A percentile compares a stretch with the other conserved stretches of the same genome.
Conservation (phyloP, 2,329 filamentous ascomycete genomes). For the Conoideocrella luteorostrata region DNA sequence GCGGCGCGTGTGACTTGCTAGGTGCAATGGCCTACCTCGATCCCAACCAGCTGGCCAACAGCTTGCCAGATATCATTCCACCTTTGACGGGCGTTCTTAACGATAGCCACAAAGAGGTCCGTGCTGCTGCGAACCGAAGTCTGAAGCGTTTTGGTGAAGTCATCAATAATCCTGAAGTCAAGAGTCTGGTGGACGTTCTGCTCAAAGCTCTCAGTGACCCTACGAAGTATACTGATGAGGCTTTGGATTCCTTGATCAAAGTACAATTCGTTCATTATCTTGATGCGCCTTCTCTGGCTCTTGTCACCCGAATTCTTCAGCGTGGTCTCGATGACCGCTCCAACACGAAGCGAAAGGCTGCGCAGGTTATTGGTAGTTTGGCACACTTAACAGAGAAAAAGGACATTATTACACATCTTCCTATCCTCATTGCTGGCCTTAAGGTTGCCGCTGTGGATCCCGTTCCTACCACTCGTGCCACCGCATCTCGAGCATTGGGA, state of each 20-base stretch:
- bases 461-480: constrained; percentile 91
- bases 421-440: constrained; percentile 84
- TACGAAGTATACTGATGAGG: constrained; percentile 93
- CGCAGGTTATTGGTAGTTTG: constrained; percentile 95
- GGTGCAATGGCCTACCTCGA: constrained; percentile 99
- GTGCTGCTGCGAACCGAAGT: constrained; percentile 85
- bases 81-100: constrained; percentile 90
- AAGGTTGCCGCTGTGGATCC: constrained; percentile 89
- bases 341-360: constrained; percentile 89
- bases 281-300: constrained; percentile 90
- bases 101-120: constrained; percentile 96
- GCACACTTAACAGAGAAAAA: constrained; percentile 95
- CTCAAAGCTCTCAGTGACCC: constrained; percentile 96
- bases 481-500: constrained; percentile 89
- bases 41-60: constrained; percentile 86
- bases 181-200: constrained; percentile 81
- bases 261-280: constrained; percentile 98
- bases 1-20: constrained; percentile 91
- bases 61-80: constrained; percentile 92
- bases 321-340: constrained; percentile 87
- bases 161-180: constrained; percentile 96
- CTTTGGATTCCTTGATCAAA: constrained; percentile 89
- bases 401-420: constrained; percentile 84
- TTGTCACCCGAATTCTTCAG: constrained; percentile 92
- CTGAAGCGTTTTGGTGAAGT: constrained; percentile 97